Evolutionary conservation across 2,329 filamentous ascomycete genomes (phyloP), one percentile per base, ranked within the genome.

Genomic region (Microsporum audouinii): DNA sequence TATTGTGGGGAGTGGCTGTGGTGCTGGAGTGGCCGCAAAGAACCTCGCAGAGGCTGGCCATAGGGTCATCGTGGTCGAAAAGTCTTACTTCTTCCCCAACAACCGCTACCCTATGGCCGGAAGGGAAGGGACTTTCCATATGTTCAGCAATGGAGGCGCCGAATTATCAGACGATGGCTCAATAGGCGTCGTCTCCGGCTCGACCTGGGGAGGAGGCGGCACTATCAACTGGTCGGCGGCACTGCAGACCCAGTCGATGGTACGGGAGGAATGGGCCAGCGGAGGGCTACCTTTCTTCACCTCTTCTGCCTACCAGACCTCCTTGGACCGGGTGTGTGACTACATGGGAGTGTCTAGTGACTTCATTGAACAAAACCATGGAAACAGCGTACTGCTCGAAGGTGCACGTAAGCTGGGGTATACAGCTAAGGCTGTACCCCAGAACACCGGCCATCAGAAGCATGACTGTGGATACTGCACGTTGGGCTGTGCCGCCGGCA

Each of bases 1-100:
- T 45, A 85, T 96, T 62, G 81, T 96, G 23, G 91, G 91, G 1
- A 94, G 88, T 41, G 91, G 91, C 33, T 95, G 89, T 67, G 91
- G 91, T 64, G 91, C 88, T 45, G 89, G 81, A 7, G 90, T 96
- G 0, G 83, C 82, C 39, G 91, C 91, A 29, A 91, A 91, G 72
- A 87, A 88, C 58, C 76, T 96, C 1, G 84, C 91, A 7, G 86
- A 91, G 72, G 88, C 86, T 0, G 89, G 88, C 2, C 79, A 88
- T 65, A 78, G 79, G 23, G 89, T 96, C 33, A 72, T 95, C 2
- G 88, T 96, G 0, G 85, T 90, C 2, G 90, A 95, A 66, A 94
- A 94, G 71, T 84, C 83, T 1, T 90, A 91, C 71, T 83, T 94
- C 70, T 92, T 88, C 75, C 76, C 85, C 0, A 82, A 88, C 0